These are phyloP conservation scores for Arabis alpina DNA, from an alignment of 345 rosid species.

Conservation along the genomic window DNA sequence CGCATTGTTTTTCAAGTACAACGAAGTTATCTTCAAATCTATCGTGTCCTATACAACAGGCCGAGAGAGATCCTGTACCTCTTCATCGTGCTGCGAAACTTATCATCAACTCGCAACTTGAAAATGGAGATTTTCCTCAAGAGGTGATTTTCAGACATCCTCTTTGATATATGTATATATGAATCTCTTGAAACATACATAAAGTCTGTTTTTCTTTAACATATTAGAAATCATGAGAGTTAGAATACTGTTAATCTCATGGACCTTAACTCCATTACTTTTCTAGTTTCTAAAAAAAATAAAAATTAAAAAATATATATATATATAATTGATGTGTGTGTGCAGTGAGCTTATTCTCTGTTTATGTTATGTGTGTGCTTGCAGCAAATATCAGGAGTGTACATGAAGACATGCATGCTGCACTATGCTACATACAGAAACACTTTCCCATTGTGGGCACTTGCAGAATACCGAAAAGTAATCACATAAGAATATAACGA, in stretches of 20 bases:
- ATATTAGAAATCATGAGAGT: no score
- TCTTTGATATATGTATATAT: no score
- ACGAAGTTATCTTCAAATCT: not conserved
- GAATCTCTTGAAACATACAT: no score
- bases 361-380: not conserved
- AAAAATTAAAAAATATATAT: no score
- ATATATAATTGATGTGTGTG: no score
- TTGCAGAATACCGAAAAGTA: constrained; percentile 53
- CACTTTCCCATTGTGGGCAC: constrained; percentile 61
- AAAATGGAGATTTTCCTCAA: constrained; percentile 73
- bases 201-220: no score
- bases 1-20: not conserved
- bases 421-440: constrained; percentile 59
- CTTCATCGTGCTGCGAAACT: constrained; percentile 68
- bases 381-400: constrained; percentile 62
- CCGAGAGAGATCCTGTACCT: constrained; percentile 61
- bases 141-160: no score
- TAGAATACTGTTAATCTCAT: no score
- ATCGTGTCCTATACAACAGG: constrained; percentile 25
- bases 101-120: constrained; percentile 69
- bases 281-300: no score
- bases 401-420: constrained; percentile 59
- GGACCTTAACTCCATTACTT: no score
- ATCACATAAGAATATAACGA: no score
- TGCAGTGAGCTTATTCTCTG: no score